These are phyloP conservation scores for Hydrangea macrophylla DNA, from an alignment of 148 eudicot genomes.

Conservation along the genomic window DNA sequence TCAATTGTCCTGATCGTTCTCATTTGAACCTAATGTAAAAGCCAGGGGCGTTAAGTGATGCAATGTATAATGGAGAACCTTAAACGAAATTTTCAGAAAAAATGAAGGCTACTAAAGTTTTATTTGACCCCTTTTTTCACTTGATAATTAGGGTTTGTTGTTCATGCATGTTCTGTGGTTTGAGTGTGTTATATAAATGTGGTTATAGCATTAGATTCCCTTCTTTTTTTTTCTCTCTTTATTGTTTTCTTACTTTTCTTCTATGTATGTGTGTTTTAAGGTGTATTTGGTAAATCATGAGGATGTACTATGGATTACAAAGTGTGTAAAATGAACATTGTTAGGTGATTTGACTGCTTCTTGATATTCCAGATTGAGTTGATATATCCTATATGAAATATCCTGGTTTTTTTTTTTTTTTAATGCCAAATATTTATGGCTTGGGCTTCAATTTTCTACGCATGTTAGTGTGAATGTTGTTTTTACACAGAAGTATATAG, in stretches of 20 bases:
- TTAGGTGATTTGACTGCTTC: conserved; percentile 3
- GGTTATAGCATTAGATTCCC: conserved; percentile 1
- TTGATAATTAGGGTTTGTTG: conserved; percentile 13
- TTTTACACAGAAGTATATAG: not conserved
- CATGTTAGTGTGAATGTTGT: not conserved
- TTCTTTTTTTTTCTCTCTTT: not conserved
- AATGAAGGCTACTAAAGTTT: too few species aligned
- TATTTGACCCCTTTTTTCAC: not conserved
- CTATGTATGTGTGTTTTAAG: conserved; percentile 13
- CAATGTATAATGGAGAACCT: too few species aligned
- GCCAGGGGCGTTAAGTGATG: too few species aligned
- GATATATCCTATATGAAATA: not conserved
- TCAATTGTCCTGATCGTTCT: too few species aligned
- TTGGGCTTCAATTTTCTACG: not conserved
- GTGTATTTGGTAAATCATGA: conserved; percentile 11
- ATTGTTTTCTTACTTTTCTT: not conserved
- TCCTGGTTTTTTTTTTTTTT: not conserved
- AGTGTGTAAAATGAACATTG: not conserved
- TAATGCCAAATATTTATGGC: not conserved
- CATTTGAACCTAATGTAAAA: too few species aligned
- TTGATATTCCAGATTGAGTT: not conserved
- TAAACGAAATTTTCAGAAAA: too few species aligned
- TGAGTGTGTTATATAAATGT: conserved; percentile 20
- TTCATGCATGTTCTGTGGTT: not conserved
- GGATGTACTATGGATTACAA: not conserved